These are phyloP conservation scores for Rhizopogon roseolus DNA, from an alignment of 768 basidiomycete genomes.

Conservation along the genomic window DNA sequence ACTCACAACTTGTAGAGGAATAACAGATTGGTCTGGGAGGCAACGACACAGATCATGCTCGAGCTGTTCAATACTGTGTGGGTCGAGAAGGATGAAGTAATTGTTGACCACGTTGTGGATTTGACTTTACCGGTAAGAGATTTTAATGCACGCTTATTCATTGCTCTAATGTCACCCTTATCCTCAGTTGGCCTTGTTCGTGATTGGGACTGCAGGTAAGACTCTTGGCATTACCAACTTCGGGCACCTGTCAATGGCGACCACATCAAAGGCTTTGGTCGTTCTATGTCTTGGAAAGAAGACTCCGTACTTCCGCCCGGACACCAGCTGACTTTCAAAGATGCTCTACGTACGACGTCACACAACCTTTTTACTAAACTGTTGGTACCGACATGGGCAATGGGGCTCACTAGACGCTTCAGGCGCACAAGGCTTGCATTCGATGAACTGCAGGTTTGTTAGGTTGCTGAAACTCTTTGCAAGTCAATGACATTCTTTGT, in stretches of 20 bases:
- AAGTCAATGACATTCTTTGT: background rate
- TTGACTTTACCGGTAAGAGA: constrained; percentile 47
- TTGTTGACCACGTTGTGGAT: constrained; percentile 43
- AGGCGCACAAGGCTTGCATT: constrained; percentile 32
- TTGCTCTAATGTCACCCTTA: constrained; percentile 11
- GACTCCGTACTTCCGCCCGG: constrained; percentile 34
- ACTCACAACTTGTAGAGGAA: constrained; percentile 8
- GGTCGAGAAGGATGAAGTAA: constrained; percentile 34
- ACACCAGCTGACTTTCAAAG: constrained; percentile 45
- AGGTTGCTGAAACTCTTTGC: background rate
- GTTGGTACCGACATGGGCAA: constrained; percentile 34
- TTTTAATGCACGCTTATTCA: background rate
- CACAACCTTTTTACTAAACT: constrained; percentile 32
- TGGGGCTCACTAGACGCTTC: constrained; percentile 31
- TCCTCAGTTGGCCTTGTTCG: constrained; percentile 47
- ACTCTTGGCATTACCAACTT: background rate
- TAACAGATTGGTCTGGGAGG: constrained; percentile 43
- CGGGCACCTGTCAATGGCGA: background rate
- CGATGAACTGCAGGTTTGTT: constrained; percentile 36
- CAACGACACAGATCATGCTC: constrained; percentile 36
- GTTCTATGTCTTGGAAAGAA: constrained; percentile 44
- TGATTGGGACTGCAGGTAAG: constrained; percentile 50
- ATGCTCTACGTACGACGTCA: constrained; percentile 41
- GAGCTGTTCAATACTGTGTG: constrained; percentile 45
- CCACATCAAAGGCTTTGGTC: constrained; percentile 41